These are phyloP conservation scores for Boletus reticuloceps DNA, from an alignment of 768 basidiomycete genomes.

Conservation along the genomic window DNA sequence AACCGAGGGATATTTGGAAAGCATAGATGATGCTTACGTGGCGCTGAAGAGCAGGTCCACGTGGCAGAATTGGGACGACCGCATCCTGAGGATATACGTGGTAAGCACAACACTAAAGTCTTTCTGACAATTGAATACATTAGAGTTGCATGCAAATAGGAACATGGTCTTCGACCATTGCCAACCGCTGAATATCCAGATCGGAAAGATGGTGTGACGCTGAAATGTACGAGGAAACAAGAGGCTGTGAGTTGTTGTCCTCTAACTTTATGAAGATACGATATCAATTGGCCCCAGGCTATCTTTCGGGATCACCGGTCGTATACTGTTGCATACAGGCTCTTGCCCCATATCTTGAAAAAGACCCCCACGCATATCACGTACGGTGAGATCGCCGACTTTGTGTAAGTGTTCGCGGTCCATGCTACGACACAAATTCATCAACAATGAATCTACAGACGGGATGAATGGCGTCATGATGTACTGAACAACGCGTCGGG, in stretches of 20 bases:
- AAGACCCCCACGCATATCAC: slow-evolving; percentile 1
- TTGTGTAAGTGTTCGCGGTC: too few relatives aligned
- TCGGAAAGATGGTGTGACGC: neutral
- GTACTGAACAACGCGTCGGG: neutral
- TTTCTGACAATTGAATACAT: neutral
- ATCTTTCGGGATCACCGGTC: neutral
- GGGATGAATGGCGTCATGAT: neutral
- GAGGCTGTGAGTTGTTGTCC: neutral
- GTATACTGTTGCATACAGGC: neutral
- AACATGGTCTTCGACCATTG: slow-evolving; percentile 3
- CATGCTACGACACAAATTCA: too few relatives aligned
- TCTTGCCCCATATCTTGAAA: neutral
- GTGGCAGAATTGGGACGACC: slow-evolving; percentile 3
- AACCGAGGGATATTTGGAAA: slow-evolving; percentile 3
- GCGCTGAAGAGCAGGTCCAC: neutral
- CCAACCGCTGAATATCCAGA: slow-evolving; percentile 6
- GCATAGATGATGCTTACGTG: neutral
- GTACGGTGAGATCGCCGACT: neutral
- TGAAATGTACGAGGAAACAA: slow-evolving; percentile 6
- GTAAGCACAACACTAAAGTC: neutral
- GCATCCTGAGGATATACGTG: neutral
- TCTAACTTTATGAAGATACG: too few relatives aligned
- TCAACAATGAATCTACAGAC: neutral
- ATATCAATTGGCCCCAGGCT: neutral
- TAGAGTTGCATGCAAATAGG: neutral